A percentile compares a stretch with the other conserved stretches of the same genome.
Evolutionary conservation across 148 eudicot species (phyloP).

Genomic region (Drosera capensis): DNA sequence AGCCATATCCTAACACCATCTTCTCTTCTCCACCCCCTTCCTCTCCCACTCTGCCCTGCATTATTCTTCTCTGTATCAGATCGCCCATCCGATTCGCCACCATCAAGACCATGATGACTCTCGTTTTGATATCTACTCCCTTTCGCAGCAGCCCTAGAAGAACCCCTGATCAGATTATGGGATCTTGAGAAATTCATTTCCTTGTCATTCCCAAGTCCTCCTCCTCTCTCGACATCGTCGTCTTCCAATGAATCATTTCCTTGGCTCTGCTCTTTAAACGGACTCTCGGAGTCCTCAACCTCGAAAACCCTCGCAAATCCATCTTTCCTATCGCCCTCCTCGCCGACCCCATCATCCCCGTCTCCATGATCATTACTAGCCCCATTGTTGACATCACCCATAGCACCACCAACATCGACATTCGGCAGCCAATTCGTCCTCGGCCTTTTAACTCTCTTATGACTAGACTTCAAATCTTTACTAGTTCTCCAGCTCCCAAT

Average conservation of each 20-base stretch:
- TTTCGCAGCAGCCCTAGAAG: no score
- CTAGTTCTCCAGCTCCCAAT: conserved; percentile 20
- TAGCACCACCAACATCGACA: conserved; percentile 6
- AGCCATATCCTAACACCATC: conserved; percentile 54
- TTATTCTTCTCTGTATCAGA: conserved; percentile 16
- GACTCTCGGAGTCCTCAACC: conserved; percentile 22
- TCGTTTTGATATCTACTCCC: conserved; percentile 3
- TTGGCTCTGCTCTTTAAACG: conserved; percentile 27
- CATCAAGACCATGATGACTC: conserved; percentile 5
- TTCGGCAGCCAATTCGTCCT: conserved; percentile 24
- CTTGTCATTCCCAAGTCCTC: conserved; percentile 16
- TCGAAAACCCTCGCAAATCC: conserved; percentile 25
- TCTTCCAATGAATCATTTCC: conserved; percentile 20
- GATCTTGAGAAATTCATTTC: conserved; percentile 18
- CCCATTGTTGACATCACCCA: background rate
- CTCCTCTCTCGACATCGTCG: conserved; percentile 8
- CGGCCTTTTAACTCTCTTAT: conserved; percentile 14
- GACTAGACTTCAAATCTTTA: conserved; percentile 18
- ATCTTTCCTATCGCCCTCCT: conserved; percentile 11
- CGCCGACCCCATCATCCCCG: conserved; percentile 10
- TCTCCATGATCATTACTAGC: conserved; percentile 2
- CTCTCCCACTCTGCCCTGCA: conserved; percentile 11
- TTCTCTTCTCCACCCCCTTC: conserved; percentile 11
- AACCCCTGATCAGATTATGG: background rate
- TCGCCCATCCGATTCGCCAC: conserved; percentile 22